These are phyloP conservation scores for Pulveroboletus frians DNA, from an alignment of 768 basidiomycete species.

Conservation along the genomic window DNA sequence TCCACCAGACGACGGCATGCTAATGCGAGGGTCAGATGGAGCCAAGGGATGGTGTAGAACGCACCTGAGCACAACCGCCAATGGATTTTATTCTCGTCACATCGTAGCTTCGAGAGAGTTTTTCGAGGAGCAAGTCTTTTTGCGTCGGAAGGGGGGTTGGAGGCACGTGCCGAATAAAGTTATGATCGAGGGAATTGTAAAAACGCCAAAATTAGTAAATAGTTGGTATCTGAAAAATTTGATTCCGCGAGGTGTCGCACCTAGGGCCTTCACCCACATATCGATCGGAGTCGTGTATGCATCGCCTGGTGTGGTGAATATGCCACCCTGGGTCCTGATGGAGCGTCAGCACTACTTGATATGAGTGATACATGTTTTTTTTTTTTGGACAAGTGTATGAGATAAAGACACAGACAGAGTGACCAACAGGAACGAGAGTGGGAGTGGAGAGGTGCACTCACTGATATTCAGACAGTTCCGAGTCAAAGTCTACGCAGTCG, in stretches of 20 bases:
- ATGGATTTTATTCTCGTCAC: slow-evolving; percentile 67
- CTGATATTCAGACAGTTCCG: slow-evolving; percentile 76
- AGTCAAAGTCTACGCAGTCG: slow-evolving; percentile 79
- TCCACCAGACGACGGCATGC: slow-evolving; percentile 87
- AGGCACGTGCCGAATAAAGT: slow-evolving; percentile 26
- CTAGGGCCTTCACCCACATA: slow-evolving; percentile 86
- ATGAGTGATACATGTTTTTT: slow-evolving; percentile 10
- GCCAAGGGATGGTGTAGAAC: slow-evolving; percentile 10
- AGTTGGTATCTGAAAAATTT: slow-evolving; percentile 46
- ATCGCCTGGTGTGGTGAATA: slow-evolving; percentile 82
- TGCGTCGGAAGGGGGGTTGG: slow-evolving; percentile 11
- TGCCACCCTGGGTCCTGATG: slow-evolving; percentile 74
- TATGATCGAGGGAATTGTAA: slow-evolving; percentile 30
- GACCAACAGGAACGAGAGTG: not conserved
- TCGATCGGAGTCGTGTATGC: slow-evolving; percentile 85
- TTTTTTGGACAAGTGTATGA: slow-evolving; percentile 2
- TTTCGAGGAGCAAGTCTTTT: slow-evolving; percentile 70
- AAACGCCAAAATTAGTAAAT: slow-evolving; percentile 33
- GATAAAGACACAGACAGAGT: not conserved
- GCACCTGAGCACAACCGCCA: slow-evolving; percentile 75
- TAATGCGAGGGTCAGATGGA: slow-evolving; percentile 12
- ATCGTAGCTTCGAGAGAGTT: slow-evolving; percentile 65
- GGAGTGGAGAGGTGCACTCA: slow-evolving; percentile 37
- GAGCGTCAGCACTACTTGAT: slow-evolving; percentile 17
- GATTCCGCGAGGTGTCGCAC: slow-evolving; percentile 54